phyloP scores from a whole-genome alignment of 192 early-diverging fungal genomes.

The Endogone sp. region DNA sequence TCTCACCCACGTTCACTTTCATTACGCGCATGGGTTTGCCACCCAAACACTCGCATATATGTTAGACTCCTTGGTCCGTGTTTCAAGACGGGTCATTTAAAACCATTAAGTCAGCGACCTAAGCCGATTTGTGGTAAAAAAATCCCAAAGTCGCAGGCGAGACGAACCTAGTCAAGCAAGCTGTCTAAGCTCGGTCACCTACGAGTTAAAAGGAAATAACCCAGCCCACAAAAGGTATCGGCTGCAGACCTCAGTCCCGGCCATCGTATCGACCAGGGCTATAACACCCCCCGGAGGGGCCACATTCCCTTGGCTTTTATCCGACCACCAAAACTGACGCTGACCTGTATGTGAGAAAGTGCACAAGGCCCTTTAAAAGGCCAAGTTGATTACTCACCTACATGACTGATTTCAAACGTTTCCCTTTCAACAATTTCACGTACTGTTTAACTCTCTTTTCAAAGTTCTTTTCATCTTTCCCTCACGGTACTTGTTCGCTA shows the following conservation, averaged over 20 bases:
- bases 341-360: slow-evolving; percentile 47
- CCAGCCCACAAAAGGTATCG: slow-evolving; percentile 30
- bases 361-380: slow-evolving; percentile 37
- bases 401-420: slow-evolving; percentile 60
- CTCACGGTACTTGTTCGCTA: slow-evolving; percentile 87
- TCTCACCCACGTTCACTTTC: slow-evolving; percentile 47
- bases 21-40: slow-evolving; percentile 53
- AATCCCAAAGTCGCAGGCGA: too few relatives aligned
- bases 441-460: slow-evolving; percentile 80
- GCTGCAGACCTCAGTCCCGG: slow-evolving; percentile 55
- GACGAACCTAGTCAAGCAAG: slow-evolving; percentile 1
- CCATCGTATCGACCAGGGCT: slow-evolving; percentile 46
- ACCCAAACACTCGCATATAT: slow-evolving; percentile 74
- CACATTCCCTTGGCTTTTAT: slow-evolving; percentile 50
- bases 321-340: slow-evolving; percentile 51
- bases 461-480: slow-evolving; percentile 85
- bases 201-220: too few relatives aligned
- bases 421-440: slow-evolving; percentile 84
- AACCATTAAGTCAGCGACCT: slow-evolving; percentile 62
- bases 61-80: slow-evolving; percentile 83
- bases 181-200: not conserved
- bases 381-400: slow-evolving; percentile 40
- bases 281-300: slow-evolving; percentile 53
- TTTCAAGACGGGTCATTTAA: slow-evolving; percentile 77
- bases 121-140: slow-evolving; percentile 24